Evolutionary conservation across 164 flowering plant genomes (phyloP).

Genomic region (Berberis vulgaris): DNA sequence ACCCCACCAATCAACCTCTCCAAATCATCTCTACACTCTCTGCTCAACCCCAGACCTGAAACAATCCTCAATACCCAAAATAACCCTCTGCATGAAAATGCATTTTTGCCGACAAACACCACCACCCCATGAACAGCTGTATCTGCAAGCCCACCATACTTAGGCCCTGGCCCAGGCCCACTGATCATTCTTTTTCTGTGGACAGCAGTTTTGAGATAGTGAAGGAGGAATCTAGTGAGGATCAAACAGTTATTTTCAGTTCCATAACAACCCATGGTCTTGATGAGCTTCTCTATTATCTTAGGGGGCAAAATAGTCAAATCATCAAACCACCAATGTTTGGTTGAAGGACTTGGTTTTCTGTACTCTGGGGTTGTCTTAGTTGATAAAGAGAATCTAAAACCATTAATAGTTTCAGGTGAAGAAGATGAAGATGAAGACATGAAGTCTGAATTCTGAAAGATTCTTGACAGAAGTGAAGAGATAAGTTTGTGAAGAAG

Average conservation of each 20-base stretch:
- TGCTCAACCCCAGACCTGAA: constrained; percentile 46
- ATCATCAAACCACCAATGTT: constrained; percentile 80
- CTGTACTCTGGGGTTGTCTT: constrained; percentile 16
- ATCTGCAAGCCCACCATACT: constrained; percentile 48
- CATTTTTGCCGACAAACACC: constrained; percentile 29
- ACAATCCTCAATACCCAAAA: constrained; percentile 60
- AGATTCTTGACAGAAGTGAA: constrained; percentile 44
- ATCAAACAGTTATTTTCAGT: constrained; percentile 43
- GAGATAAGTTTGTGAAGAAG: constrained; percentile 45
- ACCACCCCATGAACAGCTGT: constrained; percentile 65
- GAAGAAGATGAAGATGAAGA: constrained; percentile 62
- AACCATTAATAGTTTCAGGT: constrained; percentile 26
- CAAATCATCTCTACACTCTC: constrained; percentile 31
- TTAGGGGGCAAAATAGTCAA: constrained; percentile 42
- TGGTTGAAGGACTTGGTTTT: constrained; percentile 12
- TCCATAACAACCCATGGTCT: constrained; percentile 36
- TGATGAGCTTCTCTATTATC: constrained; percentile 38
- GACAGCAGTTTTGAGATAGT: constrained; percentile 48
- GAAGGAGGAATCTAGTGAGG: constrained; percentile 60
- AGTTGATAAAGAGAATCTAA: constrained; percentile 24
- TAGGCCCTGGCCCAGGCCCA: constrained; percentile 7
- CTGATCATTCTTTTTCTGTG: constrained; percentile 9
- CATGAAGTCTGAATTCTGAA: constrained; percentile 43
- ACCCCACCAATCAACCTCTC: constrained; percentile 65
- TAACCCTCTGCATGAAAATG: constrained; percentile 63